phyloP scores from a whole-genome alignment of 2,329 filamentous ascomycete species.

The Arthrocladium fulminans region DNA sequence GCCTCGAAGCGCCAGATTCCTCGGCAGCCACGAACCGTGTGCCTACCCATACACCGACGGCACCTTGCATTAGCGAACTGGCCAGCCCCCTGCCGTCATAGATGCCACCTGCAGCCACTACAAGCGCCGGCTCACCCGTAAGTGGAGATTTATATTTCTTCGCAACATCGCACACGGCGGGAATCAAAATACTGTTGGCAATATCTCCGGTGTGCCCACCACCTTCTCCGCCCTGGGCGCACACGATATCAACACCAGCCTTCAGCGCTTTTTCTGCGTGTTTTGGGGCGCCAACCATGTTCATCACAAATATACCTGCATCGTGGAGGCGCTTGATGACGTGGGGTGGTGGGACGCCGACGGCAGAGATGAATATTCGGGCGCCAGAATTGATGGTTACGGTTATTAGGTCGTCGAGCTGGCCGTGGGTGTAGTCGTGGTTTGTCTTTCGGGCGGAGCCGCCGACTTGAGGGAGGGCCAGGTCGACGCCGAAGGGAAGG shows the following conservation, averaged over 20 bases:
- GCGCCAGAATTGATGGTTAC: constrained; percentile 80
- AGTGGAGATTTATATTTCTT: constrained; percentile 61
- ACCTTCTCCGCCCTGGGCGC: constrained; percentile 85
- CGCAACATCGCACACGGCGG: constrained; percentile 78
- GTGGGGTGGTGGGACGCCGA: constrained; percentile 69
- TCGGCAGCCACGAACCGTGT: constrained; percentile 78
- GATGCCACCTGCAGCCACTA: constrained; percentile 84
- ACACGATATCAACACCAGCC: constrained; percentile 80
- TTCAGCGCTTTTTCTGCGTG: constrained; percentile 84
- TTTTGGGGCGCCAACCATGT: constrained; percentile 91
- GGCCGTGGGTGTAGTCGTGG: constrained; percentile 88
- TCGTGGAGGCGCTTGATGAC: constrained; percentile 70
- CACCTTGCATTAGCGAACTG: constrained; percentile 76
- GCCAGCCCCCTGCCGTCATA: constrained; percentile 74
- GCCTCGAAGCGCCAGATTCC: constrained; percentile 70
- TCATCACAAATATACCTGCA: constrained; percentile 80
- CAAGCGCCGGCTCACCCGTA: constrained; percentile 61
- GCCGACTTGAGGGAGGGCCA: constrained; percentile 83
- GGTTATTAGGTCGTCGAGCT: constrained; percentile 77
- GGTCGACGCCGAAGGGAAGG: constrained; percentile 82
- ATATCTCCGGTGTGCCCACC: constrained; percentile 89
- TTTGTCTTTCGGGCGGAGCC: constrained; percentile 79
- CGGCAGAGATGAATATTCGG: constrained; percentile 74
- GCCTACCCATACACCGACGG: constrained; percentile 84
- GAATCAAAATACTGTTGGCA: constrained; percentile 76